A percentile compares a stretch with the other conserved stretches of the same genome.
These are phyloP conservation scores for Candida ponderosae DNA, from an alignment of 805 yeast species.

Conservation along the genomic window DNA sequence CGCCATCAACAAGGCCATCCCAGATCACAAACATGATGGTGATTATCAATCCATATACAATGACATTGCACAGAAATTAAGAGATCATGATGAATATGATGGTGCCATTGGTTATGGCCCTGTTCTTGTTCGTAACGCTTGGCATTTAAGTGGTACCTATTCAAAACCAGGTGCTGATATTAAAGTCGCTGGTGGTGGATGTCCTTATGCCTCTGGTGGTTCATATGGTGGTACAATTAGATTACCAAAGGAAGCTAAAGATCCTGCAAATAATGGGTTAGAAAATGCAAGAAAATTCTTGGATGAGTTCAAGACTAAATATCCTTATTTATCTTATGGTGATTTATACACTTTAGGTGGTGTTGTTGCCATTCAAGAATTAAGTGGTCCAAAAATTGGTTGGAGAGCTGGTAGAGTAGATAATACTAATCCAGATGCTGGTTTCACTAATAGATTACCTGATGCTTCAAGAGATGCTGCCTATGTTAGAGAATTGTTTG, in stretches of 20 bases:
- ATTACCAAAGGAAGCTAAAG: conserved; percentile 45
- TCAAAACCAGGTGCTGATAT: conserved; percentile 38
- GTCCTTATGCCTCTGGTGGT: conserved; percentile 41
- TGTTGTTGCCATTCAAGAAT: conserved; percentile 67
- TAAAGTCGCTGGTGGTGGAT: conserved; percentile 26
- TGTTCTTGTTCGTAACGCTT: conserved; percentile 67
- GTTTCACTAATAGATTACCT: conserved; percentile 68
- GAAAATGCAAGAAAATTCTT: conserved; percentile 41
- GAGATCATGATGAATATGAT: conserved; percentile 52
- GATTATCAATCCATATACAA: conserved; percentile 65
- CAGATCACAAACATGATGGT: conserved; percentile 23
- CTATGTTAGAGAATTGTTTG: conserved; percentile 58
- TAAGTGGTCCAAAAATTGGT: conserved; percentile 69
- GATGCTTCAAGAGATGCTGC: conserved; percentile 58
- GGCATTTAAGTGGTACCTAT: conserved; percentile 86
- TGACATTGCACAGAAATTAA: conserved; percentile 59
- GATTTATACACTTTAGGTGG: conserved; percentile 79
- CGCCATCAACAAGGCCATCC: conserved; percentile 26
- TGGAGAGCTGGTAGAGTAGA: conserved; percentile 85
- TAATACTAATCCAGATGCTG: conserved; percentile 37
- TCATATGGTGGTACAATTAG: conserved; percentile 65
- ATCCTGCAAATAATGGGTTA: conserved; percentile 43
- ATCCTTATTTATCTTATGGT: conserved; percentile 69
- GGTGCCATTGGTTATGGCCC: conserved; percentile 71
- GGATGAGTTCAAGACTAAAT: conserved; percentile 46